Evolutionary conservation across 1,284 basidiomycete species (phyloP).

Genomic region (Moesziomyces parantarcticus): DNA sequence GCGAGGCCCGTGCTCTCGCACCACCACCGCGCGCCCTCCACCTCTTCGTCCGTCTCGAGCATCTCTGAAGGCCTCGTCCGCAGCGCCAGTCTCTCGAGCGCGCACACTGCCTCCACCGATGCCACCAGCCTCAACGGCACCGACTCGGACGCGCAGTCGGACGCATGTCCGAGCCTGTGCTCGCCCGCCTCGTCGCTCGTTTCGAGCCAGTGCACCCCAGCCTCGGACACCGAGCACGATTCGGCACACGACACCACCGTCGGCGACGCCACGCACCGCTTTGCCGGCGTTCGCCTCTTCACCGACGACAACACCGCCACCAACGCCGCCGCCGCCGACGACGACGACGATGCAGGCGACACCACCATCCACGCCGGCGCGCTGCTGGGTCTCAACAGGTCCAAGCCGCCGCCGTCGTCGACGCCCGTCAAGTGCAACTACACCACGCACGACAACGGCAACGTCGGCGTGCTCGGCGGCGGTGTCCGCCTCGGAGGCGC

Average conservation of each 20-base stretch:
- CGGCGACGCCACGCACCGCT: slow-evolving; percentile 31
- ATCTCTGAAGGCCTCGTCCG: slow-evolving; percentile 23
- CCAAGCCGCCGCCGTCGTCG: slow-evolving; percentile 9
- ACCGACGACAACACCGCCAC: too few species aligned
- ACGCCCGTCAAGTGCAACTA: slow-evolving; percentile 49
- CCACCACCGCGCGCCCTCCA: slow-evolving; percentile 27
- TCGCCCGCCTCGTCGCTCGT: slow-evolving; percentile 24
- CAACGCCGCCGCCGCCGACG: slow-evolving; percentile 30
- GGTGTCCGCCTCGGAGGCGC: slow-evolving; percentile 53
- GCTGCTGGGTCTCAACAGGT: slow-evolving; percentile 23
- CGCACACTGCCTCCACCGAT: slow-evolving; percentile 31
- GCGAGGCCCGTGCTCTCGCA: background rate
- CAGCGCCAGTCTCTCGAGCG: slow-evolving; percentile 35
- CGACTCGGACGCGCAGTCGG: slow-evolving; percentile 15
- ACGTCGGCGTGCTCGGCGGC: slow-evolving; percentile 60
- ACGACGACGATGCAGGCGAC: slow-evolving; percentile 37
- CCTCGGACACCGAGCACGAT: slow-evolving; percentile 8
- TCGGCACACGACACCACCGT: slow-evolving; percentile 33
- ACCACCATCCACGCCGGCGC: slow-evolving; percentile 27
- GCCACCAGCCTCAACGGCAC: slow-evolving; percentile 30
- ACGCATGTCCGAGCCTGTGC: slow-evolving; percentile 41
- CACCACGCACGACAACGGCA: slow-evolving; percentile 60
- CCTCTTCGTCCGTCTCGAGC: slow-evolving; percentile 24
- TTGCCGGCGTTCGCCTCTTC: slow-evolving; percentile 36
- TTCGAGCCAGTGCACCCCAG: slow-evolving; percentile 26